These are phyloP conservation scores for Fusarium nisikadoi DNA, from an alignment of 2,329 filamentous ascomycete species.

Conservation along the genomic window DNA sequence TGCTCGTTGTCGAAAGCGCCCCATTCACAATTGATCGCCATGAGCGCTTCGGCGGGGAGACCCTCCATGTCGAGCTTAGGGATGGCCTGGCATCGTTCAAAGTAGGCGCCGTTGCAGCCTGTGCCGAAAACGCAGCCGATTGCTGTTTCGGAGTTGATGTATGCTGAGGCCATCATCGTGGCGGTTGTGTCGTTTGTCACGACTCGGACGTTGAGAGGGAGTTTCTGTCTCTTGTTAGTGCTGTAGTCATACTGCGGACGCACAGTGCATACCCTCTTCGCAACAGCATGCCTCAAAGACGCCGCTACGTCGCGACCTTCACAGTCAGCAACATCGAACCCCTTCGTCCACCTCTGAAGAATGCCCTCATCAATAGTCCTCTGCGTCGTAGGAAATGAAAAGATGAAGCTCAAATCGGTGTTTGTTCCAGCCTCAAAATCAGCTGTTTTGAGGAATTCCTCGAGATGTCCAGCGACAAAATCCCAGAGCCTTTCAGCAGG, in stretches of 20 bases:
- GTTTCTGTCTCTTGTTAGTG: constrained; percentile 63
- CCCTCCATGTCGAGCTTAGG: constrained; percentile 94
- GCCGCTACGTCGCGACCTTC: constrained; percentile 91
- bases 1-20: constrained; percentile 96
- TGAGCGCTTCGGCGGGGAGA: constrained; percentile 77
- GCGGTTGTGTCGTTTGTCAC: constrained; percentile 98
- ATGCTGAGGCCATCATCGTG: constrained; percentile 94
- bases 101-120: constrained; percentile 97
- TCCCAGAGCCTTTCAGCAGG: constrained; percentile 1
- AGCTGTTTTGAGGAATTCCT: not conserved
- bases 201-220: constrained; percentile 91
- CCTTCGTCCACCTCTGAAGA: constrained; percentile 96
- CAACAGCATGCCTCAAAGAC: constrained; percentile 82
- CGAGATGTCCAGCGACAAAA: not conserved
- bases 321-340: constrained; percentile 91
- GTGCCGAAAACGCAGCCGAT: constrained; percentile 99
- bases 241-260: too few species aligned
- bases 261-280: constrained; percentile 58
- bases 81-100: constrained; percentile 89
- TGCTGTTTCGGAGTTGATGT: constrained; percentile 89
- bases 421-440: not conserved
- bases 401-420: constrained; percentile 76
- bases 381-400: constrained; percentile 94
- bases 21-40: constrained; percentile 98
- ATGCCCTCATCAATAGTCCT: constrained; percentile 92